Percentiles rank a stretch among this genome's conserved stretches.
These are phyloP conservation scores for Russula abietina DNA, from an alignment of 768 basidiomycete species.

Conservation along the genomic window DNA sequence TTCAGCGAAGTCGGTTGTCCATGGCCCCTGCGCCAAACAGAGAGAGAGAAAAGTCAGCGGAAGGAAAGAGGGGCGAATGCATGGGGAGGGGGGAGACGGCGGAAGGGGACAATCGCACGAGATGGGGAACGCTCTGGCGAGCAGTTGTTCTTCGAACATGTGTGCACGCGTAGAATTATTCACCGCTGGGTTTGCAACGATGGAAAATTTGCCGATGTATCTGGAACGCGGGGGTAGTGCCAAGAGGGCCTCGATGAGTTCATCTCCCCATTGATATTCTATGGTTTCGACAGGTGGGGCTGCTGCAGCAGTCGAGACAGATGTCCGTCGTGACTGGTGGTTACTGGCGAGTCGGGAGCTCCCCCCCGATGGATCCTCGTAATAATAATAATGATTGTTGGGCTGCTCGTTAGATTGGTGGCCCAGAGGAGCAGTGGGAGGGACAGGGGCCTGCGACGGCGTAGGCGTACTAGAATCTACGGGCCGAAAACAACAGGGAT, in stretches of 20 bases:
- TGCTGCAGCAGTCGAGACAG: background rate
- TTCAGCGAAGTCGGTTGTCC: background rate
- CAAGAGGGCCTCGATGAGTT: conserved; percentile 1
- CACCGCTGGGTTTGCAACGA: conserved; percentile 4
- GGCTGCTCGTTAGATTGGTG: background rate
- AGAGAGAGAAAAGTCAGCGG: background rate
- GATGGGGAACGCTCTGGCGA: background rate
- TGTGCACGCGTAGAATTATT: conserved; percentile 1
- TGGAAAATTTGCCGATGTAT: conserved; percentile 13
- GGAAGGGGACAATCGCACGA: background rate
- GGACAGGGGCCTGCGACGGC: background rate
- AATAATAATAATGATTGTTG: too few species aligned
- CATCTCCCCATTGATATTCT: conserved; percentile 9
- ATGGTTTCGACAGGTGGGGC: background rate
- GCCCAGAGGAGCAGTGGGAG: background rate
- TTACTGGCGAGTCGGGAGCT: background rate
- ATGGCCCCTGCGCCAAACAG: background rate
- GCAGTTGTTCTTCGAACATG: background rate
- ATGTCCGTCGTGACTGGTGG: background rate
- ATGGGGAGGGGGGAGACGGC: too few species aligned
- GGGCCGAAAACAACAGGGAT: background rate
- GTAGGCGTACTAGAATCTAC: background rate
- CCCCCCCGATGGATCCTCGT: background rate
- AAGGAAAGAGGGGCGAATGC: too few species aligned
- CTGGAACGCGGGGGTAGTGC: background rate